phyloP scores from a whole-genome alignment of 164 flowering plant species.

The Amborella trichopoda region DNA sequence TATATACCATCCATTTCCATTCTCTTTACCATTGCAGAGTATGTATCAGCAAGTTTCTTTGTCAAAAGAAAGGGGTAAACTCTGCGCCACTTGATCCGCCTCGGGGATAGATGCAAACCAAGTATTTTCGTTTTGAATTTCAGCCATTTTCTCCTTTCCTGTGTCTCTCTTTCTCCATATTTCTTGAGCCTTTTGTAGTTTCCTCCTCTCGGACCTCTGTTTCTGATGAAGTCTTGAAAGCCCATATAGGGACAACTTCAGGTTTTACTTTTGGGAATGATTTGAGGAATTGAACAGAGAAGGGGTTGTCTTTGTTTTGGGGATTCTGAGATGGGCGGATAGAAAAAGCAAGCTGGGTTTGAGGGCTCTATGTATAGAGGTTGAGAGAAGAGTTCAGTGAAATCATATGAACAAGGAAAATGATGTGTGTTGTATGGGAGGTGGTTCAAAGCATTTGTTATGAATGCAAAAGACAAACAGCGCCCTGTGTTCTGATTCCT shows the following conservation, averaged over 20 bases:
- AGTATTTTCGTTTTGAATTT: constrained; percentile 19
- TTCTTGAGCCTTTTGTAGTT: constrained; percentile 24
- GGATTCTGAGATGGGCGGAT: no score
- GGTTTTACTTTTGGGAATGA: no score
- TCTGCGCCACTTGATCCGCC: constrained; percentile 27
- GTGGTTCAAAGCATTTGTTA: neutral
- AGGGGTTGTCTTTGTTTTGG: no score
- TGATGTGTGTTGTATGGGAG: no score
- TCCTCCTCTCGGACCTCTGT: constrained; percentile 7
- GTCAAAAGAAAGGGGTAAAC: constrained; percentile 17
- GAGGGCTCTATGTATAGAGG: no score
- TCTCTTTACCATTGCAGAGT: constrained; percentile 15
- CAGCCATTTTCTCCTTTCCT: constrained; percentile 20
- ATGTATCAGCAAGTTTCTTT: constrained; percentile 19
- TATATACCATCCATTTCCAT: constrained; percentile 20
- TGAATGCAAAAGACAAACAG: constrained; percentile 10
- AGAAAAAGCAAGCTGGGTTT: no score
- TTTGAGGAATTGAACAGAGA: no score
- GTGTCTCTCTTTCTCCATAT: constrained; percentile 6
- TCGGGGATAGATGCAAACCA: constrained; percentile 19
- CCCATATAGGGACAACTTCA: no score
- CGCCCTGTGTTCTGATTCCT: constrained; percentile 16
- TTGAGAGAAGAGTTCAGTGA: no score
- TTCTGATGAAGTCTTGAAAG: constrained; percentile 8
- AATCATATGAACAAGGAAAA: no score